Evolutionary conservation across 2,329 filamentous ascomycete species (phyloP).

Genomic region (Graphilbum fragrans): DNA sequence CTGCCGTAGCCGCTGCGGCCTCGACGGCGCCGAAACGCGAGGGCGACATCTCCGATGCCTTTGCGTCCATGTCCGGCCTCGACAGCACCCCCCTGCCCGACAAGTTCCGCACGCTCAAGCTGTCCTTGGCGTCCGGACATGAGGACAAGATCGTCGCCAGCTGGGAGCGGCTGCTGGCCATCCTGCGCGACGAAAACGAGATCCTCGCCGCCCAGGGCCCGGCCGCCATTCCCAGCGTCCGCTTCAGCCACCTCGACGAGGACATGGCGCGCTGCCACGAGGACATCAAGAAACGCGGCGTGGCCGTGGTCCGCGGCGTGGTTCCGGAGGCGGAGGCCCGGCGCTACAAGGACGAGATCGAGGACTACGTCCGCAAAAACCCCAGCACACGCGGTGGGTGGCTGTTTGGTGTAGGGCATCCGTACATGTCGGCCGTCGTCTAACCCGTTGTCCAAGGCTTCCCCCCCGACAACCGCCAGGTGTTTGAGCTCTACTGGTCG

Average conservation of each 20-base stretch:
- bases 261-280: constrained; percentile 23
- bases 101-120: constrained; percentile 44
- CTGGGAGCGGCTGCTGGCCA: constrained; percentile 15
- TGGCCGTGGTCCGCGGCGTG: constrained; percentile 53
- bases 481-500: constrained; percentile 70
- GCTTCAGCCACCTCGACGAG: constrained; percentile 30
- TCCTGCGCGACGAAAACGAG: constrained; percentile 17
- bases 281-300: constrained; percentile 49
- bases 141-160: constrained; percentile 29
- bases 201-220: constrained; percentile 31
- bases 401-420: too few species aligned
- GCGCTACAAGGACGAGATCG: constrained; percentile 50
- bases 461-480: constrained; percentile 52
- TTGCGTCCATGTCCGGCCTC: constrained; percentile 43
- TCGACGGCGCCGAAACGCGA: constrained; percentile 31
- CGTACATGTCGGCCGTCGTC: background rate
- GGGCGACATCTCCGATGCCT: constrained; percentile 51
- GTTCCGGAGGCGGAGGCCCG: constrained; percentile 51
- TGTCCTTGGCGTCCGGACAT: constrained; percentile 34
- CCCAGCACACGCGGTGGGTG: constrained; percentile 38
- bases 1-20: constrained; percentile 1
- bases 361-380: constrained; percentile 54
- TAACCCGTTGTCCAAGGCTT: constrained; percentile 39
- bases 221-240: constrained; percentile 37
- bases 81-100: constrained; percentile 34